Evolutionary conservation across 371 early-diverging fungal species (phyloP).

Genomic region (Apophysomyces sp.): DNA sequence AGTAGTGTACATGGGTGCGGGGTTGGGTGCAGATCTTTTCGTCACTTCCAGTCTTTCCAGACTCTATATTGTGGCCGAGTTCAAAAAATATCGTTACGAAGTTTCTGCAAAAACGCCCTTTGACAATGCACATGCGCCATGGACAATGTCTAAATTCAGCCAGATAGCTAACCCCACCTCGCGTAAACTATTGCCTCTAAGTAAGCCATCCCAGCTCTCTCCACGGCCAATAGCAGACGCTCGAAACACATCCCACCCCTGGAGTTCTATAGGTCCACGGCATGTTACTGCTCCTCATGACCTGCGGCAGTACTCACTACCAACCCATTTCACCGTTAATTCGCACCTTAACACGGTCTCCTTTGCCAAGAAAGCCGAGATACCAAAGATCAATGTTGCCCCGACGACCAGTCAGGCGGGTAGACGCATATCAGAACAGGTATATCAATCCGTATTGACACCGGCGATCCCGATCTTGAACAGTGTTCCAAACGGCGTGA

Average conservation of each 20-base stretch:
- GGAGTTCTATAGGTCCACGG: background rate
- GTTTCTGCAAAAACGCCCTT: background rate
- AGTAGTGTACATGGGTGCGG: slow-evolving; percentile 58
- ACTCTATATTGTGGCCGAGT: slow-evolving; percentile 36
- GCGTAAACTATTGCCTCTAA: background rate
- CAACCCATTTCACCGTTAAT: slow-evolving; percentile 19
- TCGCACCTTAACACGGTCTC: slow-evolving; percentile 20
- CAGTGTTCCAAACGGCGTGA: background rate
- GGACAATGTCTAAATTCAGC: background rate
- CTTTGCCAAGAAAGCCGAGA: slow-evolving; percentile 8
- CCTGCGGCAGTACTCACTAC: slow-evolving; percentile 3
- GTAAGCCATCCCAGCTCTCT: background rate
- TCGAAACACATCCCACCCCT: background rate
- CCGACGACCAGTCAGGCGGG: slow-evolving; percentile 16
- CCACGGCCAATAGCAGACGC: background rate
- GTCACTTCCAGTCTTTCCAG: slow-evolving; percentile 20
- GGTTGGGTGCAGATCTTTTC: slow-evolving; percentile 55
- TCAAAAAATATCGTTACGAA: slow-evolving; percentile 14
- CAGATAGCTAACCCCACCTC: background rate
- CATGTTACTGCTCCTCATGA: background rate
- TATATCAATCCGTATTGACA: background rate
- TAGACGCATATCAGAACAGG: background rate
- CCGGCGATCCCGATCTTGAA: background rate
- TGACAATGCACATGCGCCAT: background rate
- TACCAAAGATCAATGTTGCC: slow-evolving; percentile 35